phyloP scores from a whole-genome alignment of 305 asterid genomes.

The Fraxinus xanthoxyloides region DNA sequence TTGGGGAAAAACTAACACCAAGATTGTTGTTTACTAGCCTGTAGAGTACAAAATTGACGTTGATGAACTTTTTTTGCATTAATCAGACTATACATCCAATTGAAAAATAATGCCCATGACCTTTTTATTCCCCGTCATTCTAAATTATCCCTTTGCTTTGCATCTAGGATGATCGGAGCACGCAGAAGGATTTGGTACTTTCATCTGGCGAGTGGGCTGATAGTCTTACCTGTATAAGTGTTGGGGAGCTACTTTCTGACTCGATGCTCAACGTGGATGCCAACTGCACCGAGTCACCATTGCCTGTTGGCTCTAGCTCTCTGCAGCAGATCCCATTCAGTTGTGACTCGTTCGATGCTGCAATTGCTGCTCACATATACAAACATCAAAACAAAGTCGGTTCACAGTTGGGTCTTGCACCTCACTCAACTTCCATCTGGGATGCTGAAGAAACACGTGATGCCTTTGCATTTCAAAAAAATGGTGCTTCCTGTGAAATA shows the following conservation, averaged over 20 bases:
- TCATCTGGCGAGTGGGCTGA: constrained; percentile 89
- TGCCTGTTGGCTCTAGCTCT: constrained; percentile 35
- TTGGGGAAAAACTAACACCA: neutral
- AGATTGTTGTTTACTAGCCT: neutral
- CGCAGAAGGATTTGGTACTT: constrained; percentile 38
- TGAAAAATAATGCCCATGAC: neutral
- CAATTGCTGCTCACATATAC: constrained; percentile 89
- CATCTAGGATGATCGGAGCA: constrained; percentile 28
- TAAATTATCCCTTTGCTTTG: constrained; percentile 28
- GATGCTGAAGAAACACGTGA: constrained; percentile 97
- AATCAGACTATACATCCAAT: neutral
- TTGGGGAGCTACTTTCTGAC: constrained; percentile 77
- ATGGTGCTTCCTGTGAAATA: constrained; percentile 31
- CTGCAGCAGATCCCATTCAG: constrained; percentile 62
- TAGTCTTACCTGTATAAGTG: constrained; percentile 76
- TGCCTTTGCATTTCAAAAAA: constrained; percentile 74
- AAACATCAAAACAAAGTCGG: constrained; percentile 63
- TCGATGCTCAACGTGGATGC: constrained; percentile 36
- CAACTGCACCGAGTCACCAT: constrained; percentile 42
- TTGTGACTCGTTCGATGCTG: constrained; percentile 96
- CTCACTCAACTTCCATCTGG: constrained; percentile 71
- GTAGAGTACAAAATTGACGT: neutral
- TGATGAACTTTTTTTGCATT: neutral
- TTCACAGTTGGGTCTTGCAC: constrained; percentile 38
- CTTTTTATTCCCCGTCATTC: neutral